phyloP scores from a whole-genome alignment of 2,329 filamentous ascomycete species.

The Fusarium robinianum region DNA sequence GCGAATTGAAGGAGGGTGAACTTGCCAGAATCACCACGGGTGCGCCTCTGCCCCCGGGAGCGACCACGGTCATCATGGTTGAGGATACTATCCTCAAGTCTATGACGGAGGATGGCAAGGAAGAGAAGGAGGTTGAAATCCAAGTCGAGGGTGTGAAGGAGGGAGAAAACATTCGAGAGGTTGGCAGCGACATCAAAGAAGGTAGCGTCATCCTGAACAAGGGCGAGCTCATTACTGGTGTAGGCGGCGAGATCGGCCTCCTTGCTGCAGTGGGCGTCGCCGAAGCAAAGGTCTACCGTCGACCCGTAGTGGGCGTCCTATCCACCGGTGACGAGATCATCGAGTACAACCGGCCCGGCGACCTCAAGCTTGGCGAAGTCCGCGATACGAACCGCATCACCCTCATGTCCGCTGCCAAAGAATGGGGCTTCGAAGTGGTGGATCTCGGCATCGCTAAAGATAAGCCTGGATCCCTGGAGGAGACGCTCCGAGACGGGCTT shows the following conservation, averaged over 20 bases:
- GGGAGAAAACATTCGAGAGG: slow-evolving; percentile 87
- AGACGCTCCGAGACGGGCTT: slow-evolving; percentile 74
- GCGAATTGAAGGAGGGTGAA: slow-evolving; percentile 69
- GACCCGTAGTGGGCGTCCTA: slow-evolving; percentile 80
- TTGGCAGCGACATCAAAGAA: slow-evolving; percentile 82
- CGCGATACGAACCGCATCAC: slow-evolving; percentile 92
- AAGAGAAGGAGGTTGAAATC: slow-evolving; percentile 89
- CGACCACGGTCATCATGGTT: slow-evolving; percentile 88
- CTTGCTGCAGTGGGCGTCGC: slow-evolving; percentile 81
- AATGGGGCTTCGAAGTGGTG: slow-evolving; percentile 76
- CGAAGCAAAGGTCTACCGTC: slow-evolving; percentile 72
- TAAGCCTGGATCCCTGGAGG: slow-evolving; percentile 73
- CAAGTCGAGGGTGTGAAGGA: slow-evolving; percentile 73
- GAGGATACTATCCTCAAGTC: slow-evolving; percentile 84
- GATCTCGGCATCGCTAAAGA: slow-evolving; percentile 88
- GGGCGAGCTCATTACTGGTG: slow-evolving; percentile 81
- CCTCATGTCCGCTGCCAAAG: slow-evolving; percentile 74
- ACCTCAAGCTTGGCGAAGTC: slow-evolving; percentile 78
- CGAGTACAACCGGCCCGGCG: slow-evolving; percentile 65
- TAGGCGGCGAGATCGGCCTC: slow-evolving; percentile 89
- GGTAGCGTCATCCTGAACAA: slow-evolving; percentile 72
- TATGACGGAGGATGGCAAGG: slow-evolving; percentile 76
- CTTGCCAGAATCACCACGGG: slow-evolving; percentile 94
- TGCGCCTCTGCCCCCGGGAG: slow-evolving; percentile 84
- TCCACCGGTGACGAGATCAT: slow-evolving; percentile 97